Evolutionary conservation across 2,329 filamentous ascomycete genomes (phyloP), one percentile per base, ranked within the genome.

Genomic region (Curvularia lunata): DNA sequence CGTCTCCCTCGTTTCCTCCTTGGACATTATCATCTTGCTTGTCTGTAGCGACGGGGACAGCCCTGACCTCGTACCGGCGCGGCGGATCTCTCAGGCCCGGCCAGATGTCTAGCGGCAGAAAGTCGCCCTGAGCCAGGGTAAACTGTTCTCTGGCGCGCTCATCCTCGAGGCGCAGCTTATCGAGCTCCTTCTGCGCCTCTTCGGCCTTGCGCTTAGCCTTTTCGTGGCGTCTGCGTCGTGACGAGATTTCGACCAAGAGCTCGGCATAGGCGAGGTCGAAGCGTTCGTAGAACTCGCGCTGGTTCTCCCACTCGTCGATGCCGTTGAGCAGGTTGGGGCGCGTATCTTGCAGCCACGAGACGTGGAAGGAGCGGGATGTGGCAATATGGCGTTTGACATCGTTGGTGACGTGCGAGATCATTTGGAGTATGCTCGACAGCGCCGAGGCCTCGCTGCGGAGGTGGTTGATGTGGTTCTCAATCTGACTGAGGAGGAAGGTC

Each of bases 81-180:
- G 75, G 73, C n/a, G 70, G 67, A 52, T 76, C 73, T 48, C 67
- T 64, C 46, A 76, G 48, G 1, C 89, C 90, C 0, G 88, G 88
- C 92, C 92, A 97, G 21, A 97, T 86, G 74, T 97, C 92, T 0
- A 89, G 88, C 0, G 95, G 95, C 10, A 99, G 78, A 72, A 88
- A 96, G 63, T 96, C 91, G 7, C 92, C 93, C 12, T 95, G 88
- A 42, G 96, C 90, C 27, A 88, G 83, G 32, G 90, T 85, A 75
- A 99, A 98, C 0, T 84, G 81, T 62, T 96, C 90, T 37, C 95
- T 84, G 61, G 92, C 87, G 40, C 82, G 82, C 54, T 85, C 66
- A 74, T 99, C 95, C 12, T 86, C 79, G 12, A 91, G 85, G 60
- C 90, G 86, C 9, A 98, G 80, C 71, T 86, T 87, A 58, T 93